Evolutionary conservation across 2,329 filamentous ascomycete genomes (phyloP).

Genomic region (Diaporthe australafricana): DNA sequence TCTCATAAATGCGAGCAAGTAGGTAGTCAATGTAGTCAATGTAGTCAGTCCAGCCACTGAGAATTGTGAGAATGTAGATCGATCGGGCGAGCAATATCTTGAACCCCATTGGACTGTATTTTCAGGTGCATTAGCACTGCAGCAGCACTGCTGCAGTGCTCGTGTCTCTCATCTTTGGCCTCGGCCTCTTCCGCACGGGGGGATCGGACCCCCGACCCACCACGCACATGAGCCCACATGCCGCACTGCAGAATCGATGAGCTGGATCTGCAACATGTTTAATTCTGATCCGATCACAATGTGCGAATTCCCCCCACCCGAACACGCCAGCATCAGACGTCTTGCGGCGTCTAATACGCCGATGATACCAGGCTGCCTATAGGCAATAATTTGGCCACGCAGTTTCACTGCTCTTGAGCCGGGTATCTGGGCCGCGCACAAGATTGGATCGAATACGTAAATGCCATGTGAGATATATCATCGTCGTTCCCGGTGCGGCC

Average conservation of each 20-base stretch:
- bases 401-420: neutral
- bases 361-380: too few relatives aligned
- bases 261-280: neutral
- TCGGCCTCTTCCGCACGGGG: neutral
- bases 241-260: neutral
- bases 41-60: neutral
- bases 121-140: neutral
- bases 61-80: neutral
- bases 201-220: too few relatives aligned
- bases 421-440: neutral
- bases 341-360: too few relatives aligned
- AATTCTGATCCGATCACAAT: neutral
- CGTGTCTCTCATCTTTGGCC: neutral
- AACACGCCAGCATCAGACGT: too few relatives aligned
- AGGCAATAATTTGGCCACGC: neutral
- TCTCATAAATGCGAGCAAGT: neutral
- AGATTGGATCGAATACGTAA: neutral
- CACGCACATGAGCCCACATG: neutral
- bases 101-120: neutral
- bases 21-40: too few relatives aligned
- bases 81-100: neutral
- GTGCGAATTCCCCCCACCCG: neutral
- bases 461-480: too few relatives aligned
- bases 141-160: neutral
- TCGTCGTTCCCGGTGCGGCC: neutral